Conservation (phyloP, 1,139 yeast species). For the Pichia sp. region DNA sequence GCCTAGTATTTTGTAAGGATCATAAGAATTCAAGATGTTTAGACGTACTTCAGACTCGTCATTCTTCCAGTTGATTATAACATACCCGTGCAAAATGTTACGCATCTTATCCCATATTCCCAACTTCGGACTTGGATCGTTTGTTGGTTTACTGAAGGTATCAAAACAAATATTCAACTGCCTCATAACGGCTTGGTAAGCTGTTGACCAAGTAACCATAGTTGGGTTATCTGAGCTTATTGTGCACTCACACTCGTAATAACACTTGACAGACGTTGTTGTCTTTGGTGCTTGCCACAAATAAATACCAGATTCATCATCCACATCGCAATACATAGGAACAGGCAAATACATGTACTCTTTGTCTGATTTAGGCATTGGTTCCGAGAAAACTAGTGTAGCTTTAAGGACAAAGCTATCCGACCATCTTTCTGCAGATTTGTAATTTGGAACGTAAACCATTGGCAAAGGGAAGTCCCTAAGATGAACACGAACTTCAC, state of each 20-base stretch:
- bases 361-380: slow-evolving; percentile 17
- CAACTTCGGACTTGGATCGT: slow-evolving; percentile 77
- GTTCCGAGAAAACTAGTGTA: slow-evolving; percentile 53
- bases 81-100: slow-evolving; percentile 53
- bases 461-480: slow-evolving; percentile 66
- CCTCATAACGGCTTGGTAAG: slow-evolving; percentile 71
- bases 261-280: slow-evolving; percentile 69
- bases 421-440: slow-evolving; percentile 32
- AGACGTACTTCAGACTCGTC: slow-evolving; percentile 54
- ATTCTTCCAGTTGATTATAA: slow-evolving; percentile 42
- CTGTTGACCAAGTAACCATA: slow-evolving; percentile 80
- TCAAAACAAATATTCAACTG: slow-evolving; percentile 77
- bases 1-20: slow-evolving; percentile 72
- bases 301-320: slow-evolving; percentile 40
- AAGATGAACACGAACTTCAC: slow-evolving; percentile 55
- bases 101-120: slow-evolving; percentile 83
- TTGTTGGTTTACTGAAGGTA: slow-evolving; percentile 73
- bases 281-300: slow-evolving; percentile 70
- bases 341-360: slow-evolving; percentile 44
- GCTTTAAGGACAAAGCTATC: slow-evolving; percentile 33
- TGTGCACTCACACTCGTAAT: slow-evolving; percentile 53
- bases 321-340: slow-evolving; percentile 49
- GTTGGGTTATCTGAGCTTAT: slow-evolving; percentile 58
- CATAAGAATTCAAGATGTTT: slow-evolving; percentile 64
- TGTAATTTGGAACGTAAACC: slow-evolving; percentile 38